These are phyloP conservation scores for Boletus subcaerulescens DNA, from an alignment of 768 basidiomycete species.

Conservation along the genomic window DNA sequence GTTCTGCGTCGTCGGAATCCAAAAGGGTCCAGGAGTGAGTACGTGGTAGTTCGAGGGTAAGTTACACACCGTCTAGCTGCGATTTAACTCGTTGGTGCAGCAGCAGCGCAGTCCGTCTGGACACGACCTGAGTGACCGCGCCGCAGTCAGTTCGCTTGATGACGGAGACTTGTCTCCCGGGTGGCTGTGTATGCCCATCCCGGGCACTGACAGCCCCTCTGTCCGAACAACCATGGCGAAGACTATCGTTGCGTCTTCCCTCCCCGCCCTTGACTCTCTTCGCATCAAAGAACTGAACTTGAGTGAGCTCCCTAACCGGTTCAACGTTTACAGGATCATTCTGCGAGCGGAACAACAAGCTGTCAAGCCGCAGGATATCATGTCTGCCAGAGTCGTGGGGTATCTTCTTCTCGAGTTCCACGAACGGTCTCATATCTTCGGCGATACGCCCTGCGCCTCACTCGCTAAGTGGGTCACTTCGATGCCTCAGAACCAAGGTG, in stretches of 20 bases:
- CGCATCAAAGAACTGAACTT: background rate
- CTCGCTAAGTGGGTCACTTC: background rate
- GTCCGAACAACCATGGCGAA: too few relatives aligned
- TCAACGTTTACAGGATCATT: background rate
- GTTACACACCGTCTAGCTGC: background rate
- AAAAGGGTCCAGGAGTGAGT: slow-evolving; percentile 1
- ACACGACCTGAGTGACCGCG: background rate
- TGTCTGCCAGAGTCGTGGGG: background rate
- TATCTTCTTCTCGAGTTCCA: background rate
- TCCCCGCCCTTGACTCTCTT: background rate
- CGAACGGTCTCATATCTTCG: background rate
- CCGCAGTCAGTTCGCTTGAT: background rate
- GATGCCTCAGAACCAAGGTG: background rate
- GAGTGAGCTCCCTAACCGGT: background rate
- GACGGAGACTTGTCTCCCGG: too few relatives aligned
- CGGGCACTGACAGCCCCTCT: too few relatives aligned
- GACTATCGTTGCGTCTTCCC: background rate
- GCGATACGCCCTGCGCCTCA: background rate
- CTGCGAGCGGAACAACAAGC: background rate
- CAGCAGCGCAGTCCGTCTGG: background rate
- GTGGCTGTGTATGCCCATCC: too few relatives aligned
- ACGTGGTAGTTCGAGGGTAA: background rate
- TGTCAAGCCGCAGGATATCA: background rate
- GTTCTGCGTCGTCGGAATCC: background rate
- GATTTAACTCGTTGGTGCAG: background rate